Evolutionary conservation across 2,329 filamentous ascomycete species (phyloP), one percentile per base, ranked within the genome.

Genomic region (Gaeumannomyces tritici): DNA sequence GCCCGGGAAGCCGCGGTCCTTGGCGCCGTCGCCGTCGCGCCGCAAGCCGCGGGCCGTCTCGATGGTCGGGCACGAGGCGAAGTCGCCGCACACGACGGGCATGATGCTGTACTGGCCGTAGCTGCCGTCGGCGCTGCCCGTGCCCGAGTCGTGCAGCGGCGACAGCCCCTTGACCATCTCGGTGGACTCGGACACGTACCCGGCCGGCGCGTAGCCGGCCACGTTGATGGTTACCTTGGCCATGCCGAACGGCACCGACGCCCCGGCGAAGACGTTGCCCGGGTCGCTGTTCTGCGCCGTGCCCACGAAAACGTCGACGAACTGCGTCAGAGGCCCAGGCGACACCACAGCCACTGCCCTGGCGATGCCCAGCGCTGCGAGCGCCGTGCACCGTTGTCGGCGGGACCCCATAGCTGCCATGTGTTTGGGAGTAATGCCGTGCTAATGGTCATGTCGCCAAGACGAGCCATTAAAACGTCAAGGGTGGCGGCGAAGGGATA

Each of bases 101-200:
- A 58, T 58, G 57, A 58, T 58, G 57, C 57, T 58, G 57, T 33
- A 58, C 57, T 58, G 57, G 13, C 57, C 57, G 57, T 58, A 58
- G 57, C 57, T 58, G 57, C 57, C 57, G 29, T 58, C 57, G 7
- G 57, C 57, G 57, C 29, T 35, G 28, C 57, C 57, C 1, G 57
- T 58, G 29, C 57, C 57, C 21, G 57, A 58, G 57, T 58, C 57
- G 57, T 58, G 57, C 6, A 58, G 57, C 28, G 57, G 57, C 13
- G 57, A 58, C 57, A 58, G 29, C 21, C 57, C 57, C 57, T 58
- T 58, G 57, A 58, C 18, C 3, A 31, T 58, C 57, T 58, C 57
- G 29, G n/a, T 31, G 57, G 57, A 58, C 57, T 58, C 57, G 57
- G 57, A 58, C 15, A 58, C 57, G 29, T 58, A 58, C 9, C 57